These are phyloP conservation scores for Papiliotrema terrestris DNA, from an alignment of 1,284 basidiomycete species.

Conservation along the genomic window DNA sequence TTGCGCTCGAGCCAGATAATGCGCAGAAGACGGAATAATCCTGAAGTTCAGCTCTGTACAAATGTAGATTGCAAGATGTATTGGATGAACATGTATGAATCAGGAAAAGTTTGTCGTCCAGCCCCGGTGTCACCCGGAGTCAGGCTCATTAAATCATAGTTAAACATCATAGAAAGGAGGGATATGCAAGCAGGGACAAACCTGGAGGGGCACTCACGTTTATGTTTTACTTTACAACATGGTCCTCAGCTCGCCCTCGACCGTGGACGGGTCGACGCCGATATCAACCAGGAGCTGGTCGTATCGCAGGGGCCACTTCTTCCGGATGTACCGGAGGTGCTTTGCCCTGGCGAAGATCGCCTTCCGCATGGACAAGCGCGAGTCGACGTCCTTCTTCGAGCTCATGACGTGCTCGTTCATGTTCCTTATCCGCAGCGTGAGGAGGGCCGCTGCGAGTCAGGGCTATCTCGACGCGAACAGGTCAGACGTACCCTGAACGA, in stretches of 20 bases:
- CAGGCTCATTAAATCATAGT: conserved; percentile 51
- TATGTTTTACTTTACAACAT: conserved; percentile 10
- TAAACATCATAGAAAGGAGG: conserved; percentile 35
- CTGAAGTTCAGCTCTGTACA: conserved; percentile 1
- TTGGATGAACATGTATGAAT: conserved; percentile 5
- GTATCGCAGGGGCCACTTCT: conserved; percentile 66
- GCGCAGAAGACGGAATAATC: conserved; percentile 5
- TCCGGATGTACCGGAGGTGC: conserved; percentile 75
- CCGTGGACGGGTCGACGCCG: conserved; percentile 71
- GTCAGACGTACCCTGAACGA: conserved; percentile 74
- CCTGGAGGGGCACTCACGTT: neutral
- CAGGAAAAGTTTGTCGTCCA: conserved; percentile 26
- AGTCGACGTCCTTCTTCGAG: conserved; percentile 73
- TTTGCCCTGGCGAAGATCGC: conserved; percentile 81
- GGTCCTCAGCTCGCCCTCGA: conserved; percentile 83
- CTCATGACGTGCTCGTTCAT: conserved; percentile 68
- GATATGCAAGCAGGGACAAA: neutral
- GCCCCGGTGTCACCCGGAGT: conserved; percentile 18
- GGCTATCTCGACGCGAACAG: neutral
- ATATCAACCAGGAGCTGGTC: conserved; percentile 67
- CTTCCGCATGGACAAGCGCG: conserved; percentile 66
- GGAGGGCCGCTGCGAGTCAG: conserved; percentile 64
- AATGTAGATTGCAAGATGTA: neutral
- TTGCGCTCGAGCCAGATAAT: conserved; percentile 51
- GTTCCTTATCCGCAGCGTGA: conserved; percentile 81